Percentiles rank a stretch among this genome's conserved stretches.
Evolutionary conservation across 139 green algal species (phyloP).

Genomic region (Raphidocelis subcapitata): DNA sequence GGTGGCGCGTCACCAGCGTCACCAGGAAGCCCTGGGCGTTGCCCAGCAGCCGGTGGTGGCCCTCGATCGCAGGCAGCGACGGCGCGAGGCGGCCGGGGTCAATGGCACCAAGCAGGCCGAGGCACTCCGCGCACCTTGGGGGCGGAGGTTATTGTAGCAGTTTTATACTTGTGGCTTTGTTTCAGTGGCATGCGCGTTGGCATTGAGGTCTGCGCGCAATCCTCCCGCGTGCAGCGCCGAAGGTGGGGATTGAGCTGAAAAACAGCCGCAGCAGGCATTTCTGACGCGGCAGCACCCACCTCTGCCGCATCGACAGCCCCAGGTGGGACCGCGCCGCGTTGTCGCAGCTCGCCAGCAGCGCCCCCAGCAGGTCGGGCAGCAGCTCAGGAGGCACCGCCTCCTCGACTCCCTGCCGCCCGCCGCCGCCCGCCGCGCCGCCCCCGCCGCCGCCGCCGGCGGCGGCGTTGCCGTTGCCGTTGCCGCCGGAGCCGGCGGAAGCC

Average conservation of each 20-base stretch:
- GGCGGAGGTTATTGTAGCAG: too few species aligned
- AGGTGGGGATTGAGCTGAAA: too few species aligned
- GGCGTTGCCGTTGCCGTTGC: not conserved
- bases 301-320: slow-evolving; percentile 29
- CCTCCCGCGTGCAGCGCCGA: not conserved
- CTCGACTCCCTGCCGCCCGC: not conserved
- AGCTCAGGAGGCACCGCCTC: slow-evolving; percentile 18
- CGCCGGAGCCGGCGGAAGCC: not conserved
- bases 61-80: slow-evolving; percentile 20
- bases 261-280: too few species aligned
- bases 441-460: not conserved
- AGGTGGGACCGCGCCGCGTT: slow-evolving; percentile 36
- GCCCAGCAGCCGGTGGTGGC: not conserved
- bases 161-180: too few species aligned
- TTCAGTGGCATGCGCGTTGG: too few species aligned
- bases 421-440: not conserved
- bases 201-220: too few species aligned
- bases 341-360: slow-evolving; percentile 73
- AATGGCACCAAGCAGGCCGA: slow-evolving; percentile 80
- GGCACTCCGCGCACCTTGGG: slow-evolving; percentile 69
- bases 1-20: slow-evolving; percentile 49
- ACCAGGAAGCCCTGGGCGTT: slow-evolving; percentile 15
- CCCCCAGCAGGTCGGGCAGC: slow-evolving; percentile 51
- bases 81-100: slow-evolving; percentile 66
- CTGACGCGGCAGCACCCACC: too few species aligned